phyloP scores from a whole-genome alignment of 305 asterid species.

The Fraxinus greggii region DNA sequence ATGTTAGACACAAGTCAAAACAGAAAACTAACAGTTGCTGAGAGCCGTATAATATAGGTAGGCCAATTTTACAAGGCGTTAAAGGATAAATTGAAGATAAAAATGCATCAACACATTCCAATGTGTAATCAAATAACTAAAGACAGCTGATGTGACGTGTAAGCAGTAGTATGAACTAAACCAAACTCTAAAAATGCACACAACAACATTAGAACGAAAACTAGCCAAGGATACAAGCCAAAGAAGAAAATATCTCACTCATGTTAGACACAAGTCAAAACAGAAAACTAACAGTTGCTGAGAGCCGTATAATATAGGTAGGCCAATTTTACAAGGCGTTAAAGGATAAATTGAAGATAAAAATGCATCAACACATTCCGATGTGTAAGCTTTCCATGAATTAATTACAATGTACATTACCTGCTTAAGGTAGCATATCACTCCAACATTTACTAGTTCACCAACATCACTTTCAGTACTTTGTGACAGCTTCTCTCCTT shows the following conservation, averaged over 20 bases:
- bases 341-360: not conserved
- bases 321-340: not conserved
- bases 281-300: not conserved
- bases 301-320: not conserved
- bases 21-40: not conserved
- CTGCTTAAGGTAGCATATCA: conserved; percentile 99
- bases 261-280: not conserved
- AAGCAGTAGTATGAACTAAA: not conserved
- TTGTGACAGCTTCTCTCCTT: conserved; percentile 96
- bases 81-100: not conserved
- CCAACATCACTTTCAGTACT: conserved; percentile 99
- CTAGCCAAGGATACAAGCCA: not conserved
- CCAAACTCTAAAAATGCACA: not conserved
- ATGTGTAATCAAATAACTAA: not conserved
- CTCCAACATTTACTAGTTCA: conserved; percentile 94
- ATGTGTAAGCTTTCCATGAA: conserved; percentile 1
- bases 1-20: not conserved
- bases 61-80: not conserved
- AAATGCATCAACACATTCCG: conserved; percentile 1
- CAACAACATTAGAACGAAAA: not conserved
- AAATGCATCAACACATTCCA: not conserved
- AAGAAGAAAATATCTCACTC: not conserved
- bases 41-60: not conserved
- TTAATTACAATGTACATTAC: conserved; percentile 33
- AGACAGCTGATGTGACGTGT: not conserved